Base-by-base conservation (phyloP, 2,329 filamentous ascomycete genomes). In the Alternaria consortialis region DNA sequence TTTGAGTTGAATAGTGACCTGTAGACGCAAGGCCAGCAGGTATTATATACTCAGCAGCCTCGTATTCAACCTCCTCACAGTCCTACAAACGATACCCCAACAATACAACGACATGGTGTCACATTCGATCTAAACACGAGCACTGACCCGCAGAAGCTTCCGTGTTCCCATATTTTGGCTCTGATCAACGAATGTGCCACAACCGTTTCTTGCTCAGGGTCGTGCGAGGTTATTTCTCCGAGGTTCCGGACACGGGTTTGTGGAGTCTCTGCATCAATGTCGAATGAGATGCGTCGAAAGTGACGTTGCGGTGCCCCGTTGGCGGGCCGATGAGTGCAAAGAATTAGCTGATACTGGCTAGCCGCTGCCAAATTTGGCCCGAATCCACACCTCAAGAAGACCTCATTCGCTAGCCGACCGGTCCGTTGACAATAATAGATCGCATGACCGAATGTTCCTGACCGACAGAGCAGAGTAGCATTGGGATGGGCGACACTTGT, bases 31-130 rank as follows among this genome's bases (percentile, higher is more conserved):
- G 46, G 40, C 25, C 15, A 17, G 37, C 43, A 36, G 40, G 34
- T 43, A 31, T 62, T 70, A 63, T 70, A 67, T 69, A 67, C 40
- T 55, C 47, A 43, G 32, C 25, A 56, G 27, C 44, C 51, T 56
- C 47, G 29, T 61, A 59, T 44, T 17, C 47, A 9, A 23, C 23
- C 37, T 27, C 36, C 17, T 37, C 27, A 43, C 32, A 15, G 36
- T 27, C 20, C 17, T 29, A 34, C 53, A 46, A 53, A 42, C 42
- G 27, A 23, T 17, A 9, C 39, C 43, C 42, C 36, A 32, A 53
- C 47, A 58, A 48, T 67, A 63, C 54, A 65, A 66, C 62, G 7
- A 36, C 62, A 66, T 70, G 70, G 70, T 56, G 56, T 70, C 37
- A 59, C 65, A 67, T 67, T 17, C 34, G 31, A 20, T 40, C 34